Conservation (phyloP, 164 flowering plant genomes). For the Malania oleifera region DNA sequence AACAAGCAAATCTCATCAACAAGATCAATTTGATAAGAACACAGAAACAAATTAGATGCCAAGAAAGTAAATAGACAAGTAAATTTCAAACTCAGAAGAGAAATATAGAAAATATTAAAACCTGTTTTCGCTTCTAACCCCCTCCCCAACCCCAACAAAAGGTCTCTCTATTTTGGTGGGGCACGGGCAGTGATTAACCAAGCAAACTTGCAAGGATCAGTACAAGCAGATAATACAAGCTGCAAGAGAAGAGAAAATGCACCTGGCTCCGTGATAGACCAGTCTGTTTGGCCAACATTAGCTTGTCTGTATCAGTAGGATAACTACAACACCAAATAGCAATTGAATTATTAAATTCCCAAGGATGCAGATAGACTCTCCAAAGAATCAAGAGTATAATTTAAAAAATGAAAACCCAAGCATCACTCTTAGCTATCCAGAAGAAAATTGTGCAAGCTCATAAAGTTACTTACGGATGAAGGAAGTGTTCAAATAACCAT, state of each 20-base stretch:
- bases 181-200: neutral
- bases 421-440: neutral
- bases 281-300: conserved; percentile 83
- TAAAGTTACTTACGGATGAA: conserved; percentile 71
- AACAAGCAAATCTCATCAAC: neutral
- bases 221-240: neutral
- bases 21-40: too few relatives aligned
- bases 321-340: conserved; percentile 42
- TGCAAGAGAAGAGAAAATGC: conserved; percentile 1
- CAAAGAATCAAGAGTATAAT: neutral
- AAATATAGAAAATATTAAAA: too few relatives aligned
- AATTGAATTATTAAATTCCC: neutral
- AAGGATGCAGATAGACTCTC: neutral
- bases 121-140: too few relatives aligned
- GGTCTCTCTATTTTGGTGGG: too few relatives aligned
- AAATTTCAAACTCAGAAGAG: too few relatives aligned
- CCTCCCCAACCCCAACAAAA: too few relatives aligned
- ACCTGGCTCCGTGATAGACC: conserved; percentile 91
- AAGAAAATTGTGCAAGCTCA: neutral
- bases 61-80: too few relatives aligned
- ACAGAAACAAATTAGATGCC: too few relatives aligned
- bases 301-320: conserved; percentile 82
- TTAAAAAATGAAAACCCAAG: neutral
- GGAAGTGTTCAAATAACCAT: conserved; percentile 85
- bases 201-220: neutral